These are phyloP conservation scores for Paracorniculantispora psalliotae DNA, from an alignment of 2,329 filamentous ascomycete species.

Conservation along the genomic window DNA sequence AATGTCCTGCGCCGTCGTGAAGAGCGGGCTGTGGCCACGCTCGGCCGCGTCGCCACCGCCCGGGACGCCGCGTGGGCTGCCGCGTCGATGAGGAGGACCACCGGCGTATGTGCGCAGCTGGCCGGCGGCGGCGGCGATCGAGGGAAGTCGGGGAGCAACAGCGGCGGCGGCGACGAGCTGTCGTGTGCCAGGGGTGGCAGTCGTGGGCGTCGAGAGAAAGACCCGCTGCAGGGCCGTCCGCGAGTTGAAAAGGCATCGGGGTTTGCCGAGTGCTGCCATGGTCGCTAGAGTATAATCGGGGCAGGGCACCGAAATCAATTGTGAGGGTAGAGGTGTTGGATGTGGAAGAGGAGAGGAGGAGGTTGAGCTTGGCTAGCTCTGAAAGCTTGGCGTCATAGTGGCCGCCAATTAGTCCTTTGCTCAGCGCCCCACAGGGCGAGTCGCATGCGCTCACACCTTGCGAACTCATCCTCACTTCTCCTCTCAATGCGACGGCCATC, in stretches of 20 bases:
- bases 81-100: constrained; percentile 12
- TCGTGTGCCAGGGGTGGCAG: background rate
- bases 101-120: constrained; percentile 19
- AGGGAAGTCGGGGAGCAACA: constrained; percentile 9
- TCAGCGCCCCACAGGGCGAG: background rate
- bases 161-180: constrained; percentile 15
- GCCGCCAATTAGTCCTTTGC: background rate
- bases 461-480: background rate
- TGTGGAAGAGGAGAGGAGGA: constrained; percentile 5
- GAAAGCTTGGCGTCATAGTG: background rate
- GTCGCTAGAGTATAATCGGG: background rate
- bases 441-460: background rate
- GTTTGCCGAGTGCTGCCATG: constrained; percentile 28
- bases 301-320: background rate
- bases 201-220: constrained; percentile 33
- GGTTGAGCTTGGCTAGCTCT: constrained; percentile 4
- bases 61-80: background rate
- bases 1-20: constrained; percentile 30
- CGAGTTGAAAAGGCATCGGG: constrained; percentile 38
- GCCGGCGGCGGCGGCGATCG: background rate
- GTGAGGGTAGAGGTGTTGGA: background rate
- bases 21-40: constrained; percentile 26
- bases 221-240: constrained; percentile 43
- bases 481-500: background rate
- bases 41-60: constrained; percentile 9